Percentiles rank a stretch among this genome's conserved stretches.
Evolutionary conservation across 805 yeast species (phyloP).

Genomic region (Hanseniaspora thailandica): DNA sequence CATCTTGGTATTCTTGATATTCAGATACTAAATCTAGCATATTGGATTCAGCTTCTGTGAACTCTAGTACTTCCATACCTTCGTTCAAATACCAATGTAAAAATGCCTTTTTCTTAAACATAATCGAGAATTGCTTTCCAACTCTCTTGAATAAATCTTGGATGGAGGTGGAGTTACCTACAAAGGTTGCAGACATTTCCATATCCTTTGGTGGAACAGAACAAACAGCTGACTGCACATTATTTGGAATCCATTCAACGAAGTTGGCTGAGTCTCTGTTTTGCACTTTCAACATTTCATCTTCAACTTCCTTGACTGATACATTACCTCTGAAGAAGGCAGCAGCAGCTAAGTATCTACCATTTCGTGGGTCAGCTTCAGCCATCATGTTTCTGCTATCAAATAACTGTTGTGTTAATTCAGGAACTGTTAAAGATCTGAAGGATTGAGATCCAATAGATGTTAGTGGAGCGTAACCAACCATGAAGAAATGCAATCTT

Average conservation of each 20-base stretch:
- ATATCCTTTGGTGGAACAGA: slow-evolving; percentile 76
- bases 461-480: slow-evolving; percentile 86
- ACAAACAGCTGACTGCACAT: slow-evolving; percentile 88
- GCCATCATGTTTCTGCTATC: slow-evolving; percentile 94
- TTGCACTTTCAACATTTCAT: slow-evolving; percentile 78
- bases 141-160: slow-evolving; percentile 84
- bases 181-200: slow-evolving; percentile 84
- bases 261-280: slow-evolving; percentile 70
- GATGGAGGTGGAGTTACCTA: slow-evolving; percentile 86
- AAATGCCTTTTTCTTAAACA: slow-evolving; percentile 90
- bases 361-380: slow-evolving; percentile 80
- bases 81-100: slow-evolving; percentile 92
- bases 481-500: slow-evolving; percentile 89
- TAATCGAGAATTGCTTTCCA: slow-evolving; percentile 78
- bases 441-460: slow-evolving; percentile 70
- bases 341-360: slow-evolving; percentile 84
- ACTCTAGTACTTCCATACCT: slow-evolving; percentile 94
- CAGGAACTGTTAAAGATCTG: slow-evolving; percentile 77
- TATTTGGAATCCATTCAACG: slow-evolving; percentile 94
- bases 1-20: slow-evolving; percentile 86
- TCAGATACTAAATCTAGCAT: slow-evolving; percentile 81
- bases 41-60: slow-evolving; percentile 85
- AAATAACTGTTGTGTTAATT: slow-evolving; percentile 86
- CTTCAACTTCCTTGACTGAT: slow-evolving; percentile 86
- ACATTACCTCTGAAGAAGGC: slow-evolving; percentile 92